Conservation (phyloP, 495 filamentous ascomycete genomes). For the Achaetomiella virescens region DNA sequence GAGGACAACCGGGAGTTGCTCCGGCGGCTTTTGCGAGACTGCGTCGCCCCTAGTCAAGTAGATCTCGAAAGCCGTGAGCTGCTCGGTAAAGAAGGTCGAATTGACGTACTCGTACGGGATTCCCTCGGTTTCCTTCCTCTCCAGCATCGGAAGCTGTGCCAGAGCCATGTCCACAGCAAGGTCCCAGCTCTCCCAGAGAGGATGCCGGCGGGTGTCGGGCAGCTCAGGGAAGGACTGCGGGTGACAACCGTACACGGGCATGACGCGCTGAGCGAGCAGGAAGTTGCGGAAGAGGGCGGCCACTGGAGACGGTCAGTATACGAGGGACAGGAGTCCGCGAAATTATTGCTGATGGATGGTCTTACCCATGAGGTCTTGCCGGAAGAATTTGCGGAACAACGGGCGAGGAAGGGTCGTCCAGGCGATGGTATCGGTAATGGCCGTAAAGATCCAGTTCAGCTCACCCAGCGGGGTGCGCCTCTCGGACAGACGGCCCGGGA, state of each 20-base stretch:
- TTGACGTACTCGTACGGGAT: conserved; percentile 86
- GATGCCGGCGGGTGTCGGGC: conserved; percentile 86
- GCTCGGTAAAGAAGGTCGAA: conserved; percentile 93
- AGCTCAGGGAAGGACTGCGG: conserved; percentile 84
- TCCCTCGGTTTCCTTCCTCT: conserved; percentile 61
- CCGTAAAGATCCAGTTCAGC: conserved; percentile 98
- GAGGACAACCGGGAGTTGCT: conserved; percentile 91
- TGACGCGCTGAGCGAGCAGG: conserved; percentile 86
- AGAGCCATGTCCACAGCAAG: conserved; percentile 93
- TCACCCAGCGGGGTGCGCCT: conserved; percentile 93
- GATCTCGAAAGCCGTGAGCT: conserved; percentile 94
- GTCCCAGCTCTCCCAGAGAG: conserved; percentile 97
- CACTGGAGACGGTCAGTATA: too few relatives aligned
- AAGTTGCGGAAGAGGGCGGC: conserved; percentile 96
- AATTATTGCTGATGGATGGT: too few relatives aligned
- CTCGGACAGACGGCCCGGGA: conserved; percentile 82
- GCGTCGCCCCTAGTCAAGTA: conserved; percentile 84
- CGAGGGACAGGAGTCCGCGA: background rate
- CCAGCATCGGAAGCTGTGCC: conserved; percentile 80
- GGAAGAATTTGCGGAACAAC: conserved; percentile 91
- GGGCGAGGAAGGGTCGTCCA: conserved; percentile 89
- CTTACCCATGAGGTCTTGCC: conserved; percentile 85
- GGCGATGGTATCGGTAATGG: conserved; percentile 97
- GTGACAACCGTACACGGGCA: conserved; percentile 91
- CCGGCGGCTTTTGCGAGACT: conserved; percentile 74